Evolutionary conservation across 495 filamentous ascomycete species (phyloP), one percentile per base, ranked within the genome.

Genomic region (Astrocystis sublimbata): DNA sequence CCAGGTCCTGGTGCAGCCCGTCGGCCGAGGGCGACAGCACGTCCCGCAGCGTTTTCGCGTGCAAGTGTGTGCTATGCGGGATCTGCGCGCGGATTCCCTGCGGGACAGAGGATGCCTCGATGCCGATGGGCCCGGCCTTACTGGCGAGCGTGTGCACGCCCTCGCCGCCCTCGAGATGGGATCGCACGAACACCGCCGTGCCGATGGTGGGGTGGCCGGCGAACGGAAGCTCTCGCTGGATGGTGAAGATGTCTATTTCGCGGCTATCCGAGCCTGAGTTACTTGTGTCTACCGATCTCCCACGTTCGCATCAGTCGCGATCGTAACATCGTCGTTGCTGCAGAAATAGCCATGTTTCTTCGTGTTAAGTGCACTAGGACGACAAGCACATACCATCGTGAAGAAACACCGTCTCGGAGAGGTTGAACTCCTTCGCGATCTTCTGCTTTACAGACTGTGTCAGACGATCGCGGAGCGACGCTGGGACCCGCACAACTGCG

Each of bases 341-440:
- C 23, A 13, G 15, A 35, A 12, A 49, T 26, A 21, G n/a, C 10
- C 17, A 19, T 43, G 21, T 43, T 43, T n/a, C n/a, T n/a, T n/a
- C n/a, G 17, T 21, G 21, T 3, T 41, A n/a, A n/a, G 6, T 8
- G 17, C 21, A n/a, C 9, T 12, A 12, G 21, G 38, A 15, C 9
- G 6, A 10, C 1, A 12, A 40, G 13, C 17, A 57, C 54, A 6
- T 28, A 59, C 56, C 56, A 38, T 80, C 77, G 70, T 92, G 84
- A 13, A 94, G 74, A 74, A 93, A 96, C 54, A 92, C 88, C 1
- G 87, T 93, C 68, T 94, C 91, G 4, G 89, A 92, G 65, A 92
- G 81, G 64, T 93, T 93, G 86, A 94, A 94, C 74, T 96, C 92
- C 31, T 71, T 67, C 2, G 90, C 85, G 36, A 96, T 87, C 43